Conservation (phyloP, 805 yeast species). For the Yarrowia keelungensis region DNA sequence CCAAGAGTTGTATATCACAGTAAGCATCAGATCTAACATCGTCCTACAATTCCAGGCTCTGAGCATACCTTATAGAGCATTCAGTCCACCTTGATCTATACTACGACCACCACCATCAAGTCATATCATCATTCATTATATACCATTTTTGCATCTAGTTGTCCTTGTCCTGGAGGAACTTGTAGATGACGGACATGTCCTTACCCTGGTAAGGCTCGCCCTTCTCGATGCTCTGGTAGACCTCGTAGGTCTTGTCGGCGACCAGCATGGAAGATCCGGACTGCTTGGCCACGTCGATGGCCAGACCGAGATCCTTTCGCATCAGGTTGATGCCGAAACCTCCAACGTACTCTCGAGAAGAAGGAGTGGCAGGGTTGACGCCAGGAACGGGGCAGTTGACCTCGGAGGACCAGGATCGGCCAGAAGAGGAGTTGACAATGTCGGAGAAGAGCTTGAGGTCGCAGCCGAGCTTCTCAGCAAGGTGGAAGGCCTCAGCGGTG, state of each 20-base stretch:
- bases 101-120: too few species aligned
- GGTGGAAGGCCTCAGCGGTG: conserved; percentile 61
- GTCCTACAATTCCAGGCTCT: too few species aligned
- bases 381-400: conserved; percentile 63
- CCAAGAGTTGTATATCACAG: too few species aligned
- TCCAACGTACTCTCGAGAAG: conserved; percentile 56
- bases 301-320: conserved; percentile 54
- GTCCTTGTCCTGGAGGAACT: conserved; percentile 43
- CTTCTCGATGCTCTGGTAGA: conserved; percentile 44
- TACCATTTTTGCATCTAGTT: not conserved
- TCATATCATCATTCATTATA: too few species aligned
- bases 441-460: conserved; percentile 57
- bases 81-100: too few species aligned
- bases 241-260: conserved; percentile 44
- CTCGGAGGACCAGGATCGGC: conserved; percentile 62
- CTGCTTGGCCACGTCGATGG: conserved; percentile 46
- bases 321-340: conserved; percentile 54
- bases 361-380: conserved; percentile 57
- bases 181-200: conserved; percentile 47
- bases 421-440: conserved; percentile 60
- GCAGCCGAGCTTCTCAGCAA: conserved; percentile 59
- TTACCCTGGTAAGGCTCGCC: conserved; percentile 41
- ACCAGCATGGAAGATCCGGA: conserved; percentile 44
- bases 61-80: too few species aligned
- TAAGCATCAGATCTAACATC: too few species aligned